Conservation (phyloP, 305 asterid species). For the Salvia sclarea region DNA sequence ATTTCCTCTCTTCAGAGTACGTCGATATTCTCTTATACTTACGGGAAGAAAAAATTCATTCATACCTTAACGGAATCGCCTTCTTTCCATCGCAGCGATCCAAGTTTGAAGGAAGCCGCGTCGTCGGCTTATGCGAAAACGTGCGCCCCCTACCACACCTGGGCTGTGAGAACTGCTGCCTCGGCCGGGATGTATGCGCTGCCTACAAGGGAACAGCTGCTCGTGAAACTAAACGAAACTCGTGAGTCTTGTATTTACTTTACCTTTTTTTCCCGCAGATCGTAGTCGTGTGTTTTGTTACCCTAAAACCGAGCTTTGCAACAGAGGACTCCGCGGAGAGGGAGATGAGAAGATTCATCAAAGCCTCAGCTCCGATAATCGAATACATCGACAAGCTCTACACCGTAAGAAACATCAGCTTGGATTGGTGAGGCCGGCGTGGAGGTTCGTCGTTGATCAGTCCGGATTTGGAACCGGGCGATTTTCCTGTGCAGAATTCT, state of each 20-base stretch:
- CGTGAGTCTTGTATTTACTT: background rate
- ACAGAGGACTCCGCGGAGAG: slow-evolving; percentile 68
- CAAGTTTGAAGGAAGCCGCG: slow-evolving; percentile 33
- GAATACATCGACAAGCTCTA: slow-evolving; percentile 73
- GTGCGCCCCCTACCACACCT: slow-evolving; percentile 33
- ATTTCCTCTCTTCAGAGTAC: slow-evolving; percentile 77
- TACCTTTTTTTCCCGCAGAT: background rate
- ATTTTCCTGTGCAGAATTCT: background rate
- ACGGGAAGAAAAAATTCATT: background rate
- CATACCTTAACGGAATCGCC: background rate
- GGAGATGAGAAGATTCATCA: slow-evolving; percentile 77
- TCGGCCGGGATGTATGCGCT: slow-evolving; percentile 35
- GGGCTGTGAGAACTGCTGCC: slow-evolving; percentile 32
- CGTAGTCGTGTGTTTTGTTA: background rate
- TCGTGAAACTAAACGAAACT: slow-evolving; percentile 30
- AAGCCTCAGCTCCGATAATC: slow-evolving; percentile 64
- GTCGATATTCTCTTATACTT: background rate
- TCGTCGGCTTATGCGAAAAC: slow-evolving; percentile 33
- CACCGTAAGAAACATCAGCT: slow-evolving; percentile 58
- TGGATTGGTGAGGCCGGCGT: slow-evolving; percentile 71
- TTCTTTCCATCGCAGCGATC: background rate
- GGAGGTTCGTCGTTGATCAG: background rate
- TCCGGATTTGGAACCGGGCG: background rate
- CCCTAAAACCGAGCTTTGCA: background rate
- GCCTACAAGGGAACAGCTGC: slow-evolving; percentile 29